Evolutionary conservation across 495 filamentous ascomycete species (phyloP), one percentile per base, ranked within the genome.

Genomic region (Penicillium salamii): DNA sequence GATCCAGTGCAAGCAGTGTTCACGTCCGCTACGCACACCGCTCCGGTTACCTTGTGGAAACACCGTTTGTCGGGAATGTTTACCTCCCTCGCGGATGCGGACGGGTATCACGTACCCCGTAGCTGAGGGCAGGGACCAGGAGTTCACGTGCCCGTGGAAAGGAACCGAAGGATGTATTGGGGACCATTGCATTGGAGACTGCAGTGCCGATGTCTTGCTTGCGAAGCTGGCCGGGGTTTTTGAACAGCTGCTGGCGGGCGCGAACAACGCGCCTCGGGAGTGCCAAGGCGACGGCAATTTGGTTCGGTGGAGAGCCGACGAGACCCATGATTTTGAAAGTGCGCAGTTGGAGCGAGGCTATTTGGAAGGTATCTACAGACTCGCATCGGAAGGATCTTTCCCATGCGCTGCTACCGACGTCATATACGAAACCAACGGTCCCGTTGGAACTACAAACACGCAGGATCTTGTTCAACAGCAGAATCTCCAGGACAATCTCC

Each of bases 11-110:
- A 73, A 77, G 17, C 68, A 78, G 53, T 96, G 91, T 63, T 88
- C 86, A 9, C 71, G 68, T 12, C 88, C 86, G 2, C 71, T 92
- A 3, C 75, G 67, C 23, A 71, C 77, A 0, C 90, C 91, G 11
- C 72, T 88, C 35, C 88, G 88, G 3, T 71, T 97, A 14, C 91
- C 91, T 2, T 97, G 91, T 61, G 91, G 91, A 3, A 81, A 87
- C 61, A 80, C 85, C 6, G 55, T 95, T 5, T 97, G 91, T 68
- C 81, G 79, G 50, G 61, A 59, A 14, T 97, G 91, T 67, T 69
- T 96, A 2, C 91, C 91, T 6, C 63, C 77, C 24, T 57, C 80
- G 5, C 79, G 82, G 53, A 57, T 66, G 17, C 78, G 89, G 20
- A 71, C 70, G 48, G 80, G 87, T 49, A 85, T 95, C 35, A 83